Evolutionary conservation across 192 early-diverging fungal species (phyloP), one percentile per base, ranked within the genome.

Genomic region (Martensiomyces pterosporus): DNA sequence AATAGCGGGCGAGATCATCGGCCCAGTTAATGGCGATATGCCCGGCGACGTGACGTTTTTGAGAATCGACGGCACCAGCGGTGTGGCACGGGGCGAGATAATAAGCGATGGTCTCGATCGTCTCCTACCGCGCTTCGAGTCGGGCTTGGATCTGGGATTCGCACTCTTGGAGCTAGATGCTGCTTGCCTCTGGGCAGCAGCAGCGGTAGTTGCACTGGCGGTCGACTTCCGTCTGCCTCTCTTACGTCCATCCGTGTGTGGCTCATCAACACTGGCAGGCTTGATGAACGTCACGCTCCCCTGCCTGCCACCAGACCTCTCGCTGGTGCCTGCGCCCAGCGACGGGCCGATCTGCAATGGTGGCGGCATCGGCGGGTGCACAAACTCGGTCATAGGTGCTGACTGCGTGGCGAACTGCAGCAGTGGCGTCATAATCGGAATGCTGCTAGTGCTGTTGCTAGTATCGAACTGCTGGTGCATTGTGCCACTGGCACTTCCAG

Each of bases 341-440:
- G 64, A 29, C 26, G 55, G 51, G 19, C 60, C 61, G 21, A 72
- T 72, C 4, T 51, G 57, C 49, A 72, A 41, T 22, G 57, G 68
- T 24, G 68, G 68, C 24, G 68, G 68, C 24, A 27, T 26, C 2
- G 68, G 68, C 43, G 61, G 68, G 17, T 62, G 68, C 23, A 60
- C 47, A 23, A 72, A 54, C 45, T 72, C 49, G 27, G 27, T 15
- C 52, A 59, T 52, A 1, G 68, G 68, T 27, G 68, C 68, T 9
- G 68, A 72, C 39, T 72, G 68, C 33, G 57, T 57, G 2, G 42
- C 33, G 34, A 57, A 55, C 14, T 27, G 17, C 15, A 55, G 18
- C 23, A 64, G 24, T 26, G 50, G 29, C 36, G 26, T 39, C 3
- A 35, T 8, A 5, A 24, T 13, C 19, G 47, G 47, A 14, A 38